Evolutionary conservation across 495 filamentous ascomycete species (phyloP), one percentile per base, ranked within the genome.

Genomic region (Aspergillus taichungensis): DNA sequence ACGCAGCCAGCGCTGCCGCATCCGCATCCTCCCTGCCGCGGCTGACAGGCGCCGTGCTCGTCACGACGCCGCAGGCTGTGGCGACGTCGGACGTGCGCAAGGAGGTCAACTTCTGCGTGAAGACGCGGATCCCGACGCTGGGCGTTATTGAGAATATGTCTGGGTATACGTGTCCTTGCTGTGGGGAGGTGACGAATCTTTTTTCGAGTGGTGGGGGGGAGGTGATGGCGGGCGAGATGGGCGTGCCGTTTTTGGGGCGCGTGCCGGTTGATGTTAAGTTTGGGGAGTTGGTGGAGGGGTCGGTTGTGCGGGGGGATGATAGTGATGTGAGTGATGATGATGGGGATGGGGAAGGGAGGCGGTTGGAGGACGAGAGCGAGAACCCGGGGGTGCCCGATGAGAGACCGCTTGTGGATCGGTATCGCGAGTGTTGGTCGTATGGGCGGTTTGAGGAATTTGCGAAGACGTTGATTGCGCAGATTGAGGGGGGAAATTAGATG

Each of bases 131-230:
- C 34, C 68, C 77, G 9, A 79, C 94, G 13, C 70, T 96, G 30
- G 92, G 92, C 0, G 89, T 98, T 3, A 74, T 98, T 32, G 92
- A 98, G 70, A 98, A 98, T 64, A 97, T 98, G 94, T 83, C 84
- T 24, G 92, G 92, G 2, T 98, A 90, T 65, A 84, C 95, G 43
- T 98, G 92, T 65, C 91, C 91, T 30, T 87, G 89, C 58, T 98
- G 92, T 67, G 85, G 84, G 51, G 88, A 94, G 63, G 87, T 88
- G 63, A 94, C 87, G 35, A 87, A 97, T 68, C 68, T 97, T 44
- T 97, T 97, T 59, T 84, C 80, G 39, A 87, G 80, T 42, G 94
- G 92, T 12, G 92, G 92, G 6, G 92, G 94, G 6, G 66, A 87
- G 64, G 78, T 85, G 18, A 95, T 98, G 92, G 88, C 89, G 12